phyloP scores from a whole-genome alignment of 768 basidiomycete genomes.

The Mycena galericulata region DNA sequence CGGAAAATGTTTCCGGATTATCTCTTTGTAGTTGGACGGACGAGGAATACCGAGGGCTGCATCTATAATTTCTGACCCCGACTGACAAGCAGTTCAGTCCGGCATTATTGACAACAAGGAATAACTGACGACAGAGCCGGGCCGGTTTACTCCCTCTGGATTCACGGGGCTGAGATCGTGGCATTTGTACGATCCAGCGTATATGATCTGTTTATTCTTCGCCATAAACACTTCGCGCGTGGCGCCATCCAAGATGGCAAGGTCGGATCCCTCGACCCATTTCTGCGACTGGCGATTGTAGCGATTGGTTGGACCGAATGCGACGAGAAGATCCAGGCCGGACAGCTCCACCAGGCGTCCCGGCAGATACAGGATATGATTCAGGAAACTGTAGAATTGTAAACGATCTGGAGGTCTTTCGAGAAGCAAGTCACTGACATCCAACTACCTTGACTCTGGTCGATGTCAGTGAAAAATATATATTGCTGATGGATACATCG shows the following conservation, averaged over 20 bases:
- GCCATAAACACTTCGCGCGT: slow-evolving; percentile 4
- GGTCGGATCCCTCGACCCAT: slow-evolving; percentile 12
- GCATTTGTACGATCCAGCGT: slow-evolving; percentile 10
- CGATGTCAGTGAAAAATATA: no score
- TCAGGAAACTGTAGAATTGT: no score
- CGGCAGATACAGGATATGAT: no score
- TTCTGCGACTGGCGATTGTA: background rate
- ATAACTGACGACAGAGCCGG: background rate
- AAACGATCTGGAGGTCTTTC: no score
- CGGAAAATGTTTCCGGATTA: background rate
- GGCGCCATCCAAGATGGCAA: background rate
- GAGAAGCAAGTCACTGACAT: no score
- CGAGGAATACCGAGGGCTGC: background rate
- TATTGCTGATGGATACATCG: no score
- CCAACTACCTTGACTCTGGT: no score
- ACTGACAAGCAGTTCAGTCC: background rate
- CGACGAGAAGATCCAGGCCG: background rate
- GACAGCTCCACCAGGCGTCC: no score
- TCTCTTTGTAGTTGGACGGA: background rate
- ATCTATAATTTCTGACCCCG: background rate
- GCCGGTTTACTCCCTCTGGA: background rate
- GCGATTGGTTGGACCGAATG: background rate
- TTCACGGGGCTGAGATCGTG: background rate
- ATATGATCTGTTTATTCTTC: background rate
- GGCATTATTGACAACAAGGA: no score